phyloP scores from a whole-genome alignment of 345 rosid genomes.

The Chamaenerion angustifolium region DNA sequence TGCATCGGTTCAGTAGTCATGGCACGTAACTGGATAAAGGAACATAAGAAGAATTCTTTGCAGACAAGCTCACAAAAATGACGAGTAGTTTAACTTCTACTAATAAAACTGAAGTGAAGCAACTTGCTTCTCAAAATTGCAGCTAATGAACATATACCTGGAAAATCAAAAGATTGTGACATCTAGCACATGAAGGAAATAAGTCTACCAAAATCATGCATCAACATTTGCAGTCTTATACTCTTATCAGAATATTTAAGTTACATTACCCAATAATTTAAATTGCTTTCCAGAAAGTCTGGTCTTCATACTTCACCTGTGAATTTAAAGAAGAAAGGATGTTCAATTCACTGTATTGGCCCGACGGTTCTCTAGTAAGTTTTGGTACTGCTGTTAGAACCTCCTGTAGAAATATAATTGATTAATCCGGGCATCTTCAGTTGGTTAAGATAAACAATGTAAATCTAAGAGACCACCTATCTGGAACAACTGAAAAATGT shows the following conservation, averaged over 20 bases:
- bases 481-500: no score
- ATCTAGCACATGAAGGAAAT: neutral
- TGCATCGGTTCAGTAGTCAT: conserved; percentile 19
- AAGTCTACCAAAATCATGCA: neutral
- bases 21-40: conserved; percentile 5
- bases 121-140: neutral
- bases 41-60: neutral
- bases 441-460: no score
- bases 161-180: neutral
- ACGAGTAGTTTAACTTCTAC: neutral
- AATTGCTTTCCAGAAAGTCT: neutral
- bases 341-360: conserved; percentile 70
- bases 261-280: no score
- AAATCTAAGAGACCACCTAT: no score
- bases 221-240: no score
- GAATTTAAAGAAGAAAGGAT: conserved; percentile 91
- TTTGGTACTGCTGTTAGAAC: conserved; percentile 58
- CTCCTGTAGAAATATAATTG: conserved; percentile 42
- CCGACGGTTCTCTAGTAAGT: conserved; percentile 62
- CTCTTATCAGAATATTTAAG: no score
- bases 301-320: conserved; percentile 38
- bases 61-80: neutral
- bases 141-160: neutral
- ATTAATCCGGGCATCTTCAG: neutral
- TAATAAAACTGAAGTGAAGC: no score